Percentiles rank a stretch among this genome's conserved stretches.
Evolutionary conservation across 2,329 filamentous ascomycete species (phyloP).

Genomic region (Aureobasidium sp.): DNA sequence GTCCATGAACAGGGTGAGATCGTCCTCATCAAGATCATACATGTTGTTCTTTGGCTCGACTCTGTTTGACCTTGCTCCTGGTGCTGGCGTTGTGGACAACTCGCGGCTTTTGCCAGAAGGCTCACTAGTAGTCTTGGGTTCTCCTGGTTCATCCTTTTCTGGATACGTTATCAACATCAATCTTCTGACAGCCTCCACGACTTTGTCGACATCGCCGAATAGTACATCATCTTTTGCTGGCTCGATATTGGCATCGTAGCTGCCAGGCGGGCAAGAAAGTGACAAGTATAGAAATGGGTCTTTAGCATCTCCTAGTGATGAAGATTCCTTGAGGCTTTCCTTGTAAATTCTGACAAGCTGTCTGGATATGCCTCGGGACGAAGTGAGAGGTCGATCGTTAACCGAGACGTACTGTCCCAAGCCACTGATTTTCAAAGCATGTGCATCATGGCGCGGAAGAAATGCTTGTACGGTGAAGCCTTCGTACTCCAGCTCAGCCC

Average conservation of each 20-base stretch:
- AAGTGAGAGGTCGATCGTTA: conserved; percentile 58
- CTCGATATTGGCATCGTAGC: conserved; percentile 67
- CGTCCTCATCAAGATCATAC: conserved; percentile 32
- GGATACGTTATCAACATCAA: conserved; percentile 39
- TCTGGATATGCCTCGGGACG: conserved; percentile 50
- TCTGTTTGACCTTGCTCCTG: not conserved
- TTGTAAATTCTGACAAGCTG: conserved; percentile 52
- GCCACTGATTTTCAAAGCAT: conserved; percentile 33
- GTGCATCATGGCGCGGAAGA: conserved; percentile 48
- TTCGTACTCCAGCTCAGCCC: conserved; percentile 29
- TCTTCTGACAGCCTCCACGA: conserved; percentile 39
- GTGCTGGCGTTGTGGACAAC: not conserved
- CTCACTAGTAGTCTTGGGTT: not conserved
- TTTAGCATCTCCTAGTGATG: conserved; percentile 29
- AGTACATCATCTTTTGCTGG: conserved; percentile 66
- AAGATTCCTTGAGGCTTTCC: conserved; percentile 35
- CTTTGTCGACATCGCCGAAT: conserved; percentile 50
- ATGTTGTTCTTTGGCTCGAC: conserved; percentile 24
- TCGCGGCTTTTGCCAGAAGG: conserved; percentile 13
- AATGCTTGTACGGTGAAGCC: conserved; percentile 50
- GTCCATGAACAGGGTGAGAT: conserved; percentile 21
- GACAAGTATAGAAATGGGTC: conserved; percentile 59
- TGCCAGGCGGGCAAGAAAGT: conserved; percentile 53
- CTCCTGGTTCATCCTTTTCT: not conserved
- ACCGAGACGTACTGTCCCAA: conserved; percentile 56